Evolutionary conservation across 2,329 filamentous ascomycete genomes (phyloP), one percentile per base, ranked within the genome.

Genomic region (Sordariomycetes sp.): DNA sequence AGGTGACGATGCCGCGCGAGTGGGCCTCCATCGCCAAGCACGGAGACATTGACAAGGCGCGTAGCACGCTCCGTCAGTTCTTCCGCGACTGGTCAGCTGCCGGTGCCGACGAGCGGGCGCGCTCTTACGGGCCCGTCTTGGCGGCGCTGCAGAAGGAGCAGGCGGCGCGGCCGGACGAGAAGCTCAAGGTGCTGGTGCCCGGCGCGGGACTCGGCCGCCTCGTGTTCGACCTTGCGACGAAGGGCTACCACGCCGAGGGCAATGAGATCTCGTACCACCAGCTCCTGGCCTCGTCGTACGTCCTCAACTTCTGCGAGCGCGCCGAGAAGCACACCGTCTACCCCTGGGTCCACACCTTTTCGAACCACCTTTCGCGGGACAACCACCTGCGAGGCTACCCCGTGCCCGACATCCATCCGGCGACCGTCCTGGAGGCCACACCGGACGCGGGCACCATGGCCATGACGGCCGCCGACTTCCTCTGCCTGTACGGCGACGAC

Each of bases 211-310:
- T 99, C 2, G 94, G 90, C 2, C 81, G 94, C 15, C 75, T 97
- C 2, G 89, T 97, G 0, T 95, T 95, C 65, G 94, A 99, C 52
- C 76, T 97, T 15, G 90, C 86, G 66, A 74, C 74, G 32, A 75
- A 74, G 1, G 91, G 94, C 12, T 95, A 84, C 68, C 73, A 80
- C 12, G 81, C 84, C 0, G 90, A 96, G 69, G 92, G 92, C 32
- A 97, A 96, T 66, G 89, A 99, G 71, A 95, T 97, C 60, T 96
- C 91, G 2, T 97, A 95, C 66, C 94, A 99, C 69, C 90, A 96
- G 68, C 80, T 99, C n/a, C 77, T 97, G 59, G 90, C 90, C 1
- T 95, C 89, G 6, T 82, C 80, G 0, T 85, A 88, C 66, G 80
- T 91, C 17, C 79, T 91, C 53, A 91, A 92, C 68, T 78, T 76